Conservation (phyloP, 176 grass and related monocot genomes). For the Carex myosuroides region DNA sequence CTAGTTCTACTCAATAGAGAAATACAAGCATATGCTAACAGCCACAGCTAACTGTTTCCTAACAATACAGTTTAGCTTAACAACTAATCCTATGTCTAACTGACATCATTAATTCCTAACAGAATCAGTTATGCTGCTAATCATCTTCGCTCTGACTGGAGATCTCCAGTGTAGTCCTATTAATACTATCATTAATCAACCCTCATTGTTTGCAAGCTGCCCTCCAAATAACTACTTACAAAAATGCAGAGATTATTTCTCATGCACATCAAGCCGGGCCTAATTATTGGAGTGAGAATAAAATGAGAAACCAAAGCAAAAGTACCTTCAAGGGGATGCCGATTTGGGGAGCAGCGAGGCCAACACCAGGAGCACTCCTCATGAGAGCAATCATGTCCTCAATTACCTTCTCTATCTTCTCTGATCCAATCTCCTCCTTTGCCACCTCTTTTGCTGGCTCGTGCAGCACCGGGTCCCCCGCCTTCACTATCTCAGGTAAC, state of each 20-base stretch:
- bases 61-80: too few species aligned
- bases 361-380: constrained; percentile 74
- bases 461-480: constrained; percentile 85
- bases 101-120: too few species aligned
- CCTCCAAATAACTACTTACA: background rate
- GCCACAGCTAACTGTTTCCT: too few species aligned
- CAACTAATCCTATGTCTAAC: too few species aligned
- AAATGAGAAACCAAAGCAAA: background rate
- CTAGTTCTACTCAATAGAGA: too few species aligned
- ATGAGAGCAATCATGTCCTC: constrained; percentile 79
- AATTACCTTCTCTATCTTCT: constrained; percentile 72
- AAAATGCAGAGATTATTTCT: constrained; percentile 7
- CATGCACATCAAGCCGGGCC: background rate
- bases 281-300: background rate
- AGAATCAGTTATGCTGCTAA: too few species aligned
- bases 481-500: constrained; percentile 65
- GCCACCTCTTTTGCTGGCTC: constrained; percentile 49
- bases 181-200: background rate
- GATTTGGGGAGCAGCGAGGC: constrained; percentile 90
- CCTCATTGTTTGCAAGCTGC: background rate
- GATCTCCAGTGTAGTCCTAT: too few species aligned
- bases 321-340: constrained; percentile 60
- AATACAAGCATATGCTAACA: too few species aligned
- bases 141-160: too few species aligned
- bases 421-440: constrained; percentile 40